A percentile compares a stretch with the other conserved stretches of the same genome.
These are phyloP conservation scores for Stemphylium beticola DNA, from an alignment of 2,329 filamentous ascomycete species.

Conservation along the genomic window DNA sequence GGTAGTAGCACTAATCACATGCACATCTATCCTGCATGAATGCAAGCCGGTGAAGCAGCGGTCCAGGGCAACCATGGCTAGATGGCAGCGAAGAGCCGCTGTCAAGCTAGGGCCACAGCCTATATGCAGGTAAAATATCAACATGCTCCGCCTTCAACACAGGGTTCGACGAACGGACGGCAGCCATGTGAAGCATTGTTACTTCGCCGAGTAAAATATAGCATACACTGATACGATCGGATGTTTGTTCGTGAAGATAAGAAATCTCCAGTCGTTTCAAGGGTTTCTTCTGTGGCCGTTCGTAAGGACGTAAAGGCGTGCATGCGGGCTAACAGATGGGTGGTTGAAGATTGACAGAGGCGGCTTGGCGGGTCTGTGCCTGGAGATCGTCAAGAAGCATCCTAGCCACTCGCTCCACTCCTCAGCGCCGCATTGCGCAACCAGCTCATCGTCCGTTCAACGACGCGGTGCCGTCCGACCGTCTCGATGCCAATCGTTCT, in stretches of 20 bases:
- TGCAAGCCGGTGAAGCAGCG: slow-evolving; percentile 3
- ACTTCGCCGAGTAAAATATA: background rate
- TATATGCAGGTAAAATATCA: slow-evolving; percentile 26
- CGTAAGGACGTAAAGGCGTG: background rate
- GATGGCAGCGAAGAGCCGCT: slow-evolving; percentile 16
- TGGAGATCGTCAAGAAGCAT: slow-evolving; percentile 25
- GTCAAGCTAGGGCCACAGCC: slow-evolving; percentile 14
- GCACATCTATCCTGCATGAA: slow-evolving; percentile 13
- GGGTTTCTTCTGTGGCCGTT: background rate
- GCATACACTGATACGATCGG: no score
- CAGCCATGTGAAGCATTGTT: no score
- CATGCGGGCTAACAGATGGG: slow-evolving; percentile 10
- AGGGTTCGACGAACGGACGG: background rate
- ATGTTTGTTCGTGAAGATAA: background rate
- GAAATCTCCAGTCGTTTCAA: background rate
- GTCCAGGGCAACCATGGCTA: background rate
- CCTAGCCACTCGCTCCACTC: slow-evolving; percentile 26
- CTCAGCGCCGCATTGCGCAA: slow-evolving; percentile 27
- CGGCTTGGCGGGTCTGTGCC: slow-evolving; percentile 27
- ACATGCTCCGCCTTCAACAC: background rate
- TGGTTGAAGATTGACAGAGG: slow-evolving; percentile 18
- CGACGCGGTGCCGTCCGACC: slow-evolving; percentile 21
- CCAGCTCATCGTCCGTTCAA: slow-evolving; percentile 29
- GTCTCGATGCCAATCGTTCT: slow-evolving; percentile 11
- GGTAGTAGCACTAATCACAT: slow-evolving; percentile 35